These are phyloP conservation scores for Aspergillus campestris DNA, from an alignment of 495 filamentous ascomycete genomes.

Conservation along the genomic window DNA sequence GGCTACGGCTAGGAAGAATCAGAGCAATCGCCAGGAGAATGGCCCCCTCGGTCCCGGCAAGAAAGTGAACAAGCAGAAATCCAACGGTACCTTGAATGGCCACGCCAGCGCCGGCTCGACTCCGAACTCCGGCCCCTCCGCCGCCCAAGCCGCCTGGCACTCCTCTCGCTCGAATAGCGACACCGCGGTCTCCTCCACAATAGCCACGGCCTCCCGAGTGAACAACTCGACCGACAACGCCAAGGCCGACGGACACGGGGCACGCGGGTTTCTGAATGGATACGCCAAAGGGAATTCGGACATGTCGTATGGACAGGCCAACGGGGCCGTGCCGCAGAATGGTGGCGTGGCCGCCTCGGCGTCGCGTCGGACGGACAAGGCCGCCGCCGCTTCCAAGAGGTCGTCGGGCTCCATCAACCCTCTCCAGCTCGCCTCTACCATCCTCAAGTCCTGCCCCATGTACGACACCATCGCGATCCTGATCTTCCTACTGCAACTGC, in stretches of 20 bases:
- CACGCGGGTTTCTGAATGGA: constrained; percentile 30
- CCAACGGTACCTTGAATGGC: constrained; percentile 52
- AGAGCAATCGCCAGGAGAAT: constrained; percentile 79
- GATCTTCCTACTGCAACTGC: constrained; percentile 94
- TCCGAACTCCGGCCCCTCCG: constrained; percentile 28
- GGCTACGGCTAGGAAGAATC: constrained; percentile 51
- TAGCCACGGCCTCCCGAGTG: constrained; percentile 29
- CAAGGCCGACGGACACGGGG: constrained; percentile 27
- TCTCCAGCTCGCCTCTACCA: constrained; percentile 68
- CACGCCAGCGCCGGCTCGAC: constrained; percentile 42
- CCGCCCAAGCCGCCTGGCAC: constrained; percentile 38
- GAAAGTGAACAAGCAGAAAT: constrained; percentile 64
- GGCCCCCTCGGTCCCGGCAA: constrained; percentile 77
- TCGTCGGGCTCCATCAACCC: constrained; percentile 53
- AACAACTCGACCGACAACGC: constrained; percentile 22
- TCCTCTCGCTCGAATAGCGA: constrained; percentile 35
- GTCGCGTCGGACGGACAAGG: constrained; percentile 29
- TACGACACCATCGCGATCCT: constrained; percentile 96
- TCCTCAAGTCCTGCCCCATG: constrained; percentile 82
- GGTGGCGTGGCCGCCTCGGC: constrained; percentile 22
- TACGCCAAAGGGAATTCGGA: constrained; percentile 32
- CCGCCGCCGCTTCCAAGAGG: constrained; percentile 47
- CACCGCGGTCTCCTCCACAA: constrained; percentile 27
- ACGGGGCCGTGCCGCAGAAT: constrained; percentile 28
- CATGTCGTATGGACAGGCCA: constrained; percentile 31